Evolutionary conservation across 176 grass and related monocot species (phyloP).

Genomic region (Avena insularis): DNA sequence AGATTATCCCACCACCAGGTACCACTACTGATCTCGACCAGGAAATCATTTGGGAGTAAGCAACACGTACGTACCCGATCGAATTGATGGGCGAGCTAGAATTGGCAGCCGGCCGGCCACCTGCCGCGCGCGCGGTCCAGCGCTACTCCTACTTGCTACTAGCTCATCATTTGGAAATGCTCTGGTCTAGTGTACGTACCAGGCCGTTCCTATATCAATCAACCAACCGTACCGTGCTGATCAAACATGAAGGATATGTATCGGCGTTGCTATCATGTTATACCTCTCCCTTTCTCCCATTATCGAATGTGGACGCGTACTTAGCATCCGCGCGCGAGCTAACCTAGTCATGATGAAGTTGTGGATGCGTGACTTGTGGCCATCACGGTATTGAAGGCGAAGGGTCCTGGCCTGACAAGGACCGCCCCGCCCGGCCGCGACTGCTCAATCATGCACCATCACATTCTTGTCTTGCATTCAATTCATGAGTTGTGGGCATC

Average conservation of each 20-base stretch:
- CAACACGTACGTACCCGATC: neutral
- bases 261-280: neutral
- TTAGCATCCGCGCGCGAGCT: constrained; percentile 34
- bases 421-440: neutral
- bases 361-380: constrained; percentile 64
- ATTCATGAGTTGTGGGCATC: constrained; percentile 49
- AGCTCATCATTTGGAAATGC: constrained; percentile 19
- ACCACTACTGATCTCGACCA: neutral
- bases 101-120: constrained; percentile 46
- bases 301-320: neutral
- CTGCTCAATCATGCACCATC: constrained; percentile 67
- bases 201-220: neutral
- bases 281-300: too few species aligned
- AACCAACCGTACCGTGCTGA: neutral
- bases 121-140: constrained; percentile 48
- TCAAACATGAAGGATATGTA: neutral
- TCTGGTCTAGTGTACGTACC: neutral
- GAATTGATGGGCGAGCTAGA: constrained; percentile 64
- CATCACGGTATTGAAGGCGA: constrained; percentile 81
- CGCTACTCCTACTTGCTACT: neutral
- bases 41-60: constrained; percentile 26
- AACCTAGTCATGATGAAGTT: constrained; percentile 48
- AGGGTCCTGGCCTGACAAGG: constrained; percentile 29
- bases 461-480: constrained; percentile 60
- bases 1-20: neutral